Evolutionary conservation across 1,284 basidiomycete species (phyloP).

Genomic region (Sanghuangporus sanghuang): DNA sequence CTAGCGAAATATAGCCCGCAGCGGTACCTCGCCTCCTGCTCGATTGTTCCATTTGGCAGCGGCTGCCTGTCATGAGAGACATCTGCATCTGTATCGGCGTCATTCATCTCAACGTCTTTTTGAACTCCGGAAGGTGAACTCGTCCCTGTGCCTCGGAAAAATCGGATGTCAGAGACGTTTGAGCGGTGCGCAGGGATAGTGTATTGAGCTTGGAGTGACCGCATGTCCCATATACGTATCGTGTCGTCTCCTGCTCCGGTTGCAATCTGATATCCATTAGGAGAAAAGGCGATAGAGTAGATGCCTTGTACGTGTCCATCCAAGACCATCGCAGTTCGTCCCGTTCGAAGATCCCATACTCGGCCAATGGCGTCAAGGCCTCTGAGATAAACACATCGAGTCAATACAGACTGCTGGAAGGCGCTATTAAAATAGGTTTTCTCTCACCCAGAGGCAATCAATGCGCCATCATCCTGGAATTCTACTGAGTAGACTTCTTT

Average conservation of each 20-base stretch:
- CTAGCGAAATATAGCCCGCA: slow-evolving; percentile 92
- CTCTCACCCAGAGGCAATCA: slow-evolving; percentile 86
- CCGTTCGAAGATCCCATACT: slow-evolving; percentile 95
- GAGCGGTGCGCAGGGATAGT: slow-evolving; percentile 96
- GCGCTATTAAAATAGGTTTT: background rate
- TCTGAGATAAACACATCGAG: slow-evolving; percentile 34
- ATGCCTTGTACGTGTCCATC: slow-evolving; percentile 97
- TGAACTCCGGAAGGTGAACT: slow-evolving; percentile 28
- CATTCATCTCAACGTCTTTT: slow-evolving; percentile 36
- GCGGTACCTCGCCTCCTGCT: slow-evolving; percentile 68
- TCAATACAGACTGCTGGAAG: background rate
- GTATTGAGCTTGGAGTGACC: slow-evolving; percentile 86
- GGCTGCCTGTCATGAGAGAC: slow-evolving; percentile 19
- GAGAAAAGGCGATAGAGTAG: slow-evolving; percentile 88
- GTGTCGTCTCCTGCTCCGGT: slow-evolving; percentile 97
- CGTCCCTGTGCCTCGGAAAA: slow-evolving; percentile 66
- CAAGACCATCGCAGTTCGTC: slow-evolving; percentile 95
- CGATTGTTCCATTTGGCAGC: slow-evolving; percentile 25
- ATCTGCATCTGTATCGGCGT: slow-evolving; percentile 25
- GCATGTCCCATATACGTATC: slow-evolving; percentile 97
- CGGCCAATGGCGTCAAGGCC: slow-evolving; percentile 96
- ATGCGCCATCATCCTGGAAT: slow-evolving; percentile 92
- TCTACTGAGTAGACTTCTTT: slow-evolving; percentile 95
- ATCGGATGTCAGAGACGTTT: slow-evolving; percentile 92
- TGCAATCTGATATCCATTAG: slow-evolving; percentile 97